Conservation (phyloP, 1,284 basidiomycete species). For the Rhodotorula sp. region DNA sequence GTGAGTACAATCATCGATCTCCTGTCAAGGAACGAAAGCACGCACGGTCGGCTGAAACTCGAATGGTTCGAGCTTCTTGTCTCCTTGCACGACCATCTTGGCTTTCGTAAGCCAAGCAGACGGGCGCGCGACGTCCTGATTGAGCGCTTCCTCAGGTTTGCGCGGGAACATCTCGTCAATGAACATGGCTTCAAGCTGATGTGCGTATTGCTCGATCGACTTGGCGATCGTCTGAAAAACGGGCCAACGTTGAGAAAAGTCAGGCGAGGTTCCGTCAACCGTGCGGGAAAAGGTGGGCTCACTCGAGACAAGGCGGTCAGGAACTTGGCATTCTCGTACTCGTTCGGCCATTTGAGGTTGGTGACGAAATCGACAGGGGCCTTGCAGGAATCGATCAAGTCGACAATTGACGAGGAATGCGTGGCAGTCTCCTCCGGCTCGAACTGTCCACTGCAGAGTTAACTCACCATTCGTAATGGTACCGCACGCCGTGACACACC, state of each 20-base stretch:
- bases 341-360: conserved; percentile 87
- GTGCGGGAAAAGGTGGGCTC: conserved; percentile 23
- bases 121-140: conserved; percentile 54
- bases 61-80: conserved; percentile 89
- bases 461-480: background rate
- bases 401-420: conserved; percentile 92
- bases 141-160: conserved; percentile 60
- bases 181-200: conserved; percentile 81
- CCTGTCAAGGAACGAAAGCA: background rate
- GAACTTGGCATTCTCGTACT: conserved; percentile 83
- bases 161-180: conserved; percentile 91
- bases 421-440: conserved; percentile 72
- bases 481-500: conserved; percentile 53
- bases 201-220: conserved; percentile 88
- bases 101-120: conserved; percentile 95
- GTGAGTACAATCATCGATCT: background rate
- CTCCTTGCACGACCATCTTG: conserved; percentile 66
- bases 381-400: conserved; percentile 89
- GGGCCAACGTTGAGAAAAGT: background rate
- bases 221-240: conserved; percentile 76
- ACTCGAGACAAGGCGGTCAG: conserved; percentile 83
- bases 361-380: conserved; percentile 86
- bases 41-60: conserved; percentile 74
- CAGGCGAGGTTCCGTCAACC: background rate
- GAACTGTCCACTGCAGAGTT: conserved; percentile 58